Evolutionary conservation across 176 grass and related monocot species (phyloP).

Genomic region (Alloteropsis semialata): DNA sequence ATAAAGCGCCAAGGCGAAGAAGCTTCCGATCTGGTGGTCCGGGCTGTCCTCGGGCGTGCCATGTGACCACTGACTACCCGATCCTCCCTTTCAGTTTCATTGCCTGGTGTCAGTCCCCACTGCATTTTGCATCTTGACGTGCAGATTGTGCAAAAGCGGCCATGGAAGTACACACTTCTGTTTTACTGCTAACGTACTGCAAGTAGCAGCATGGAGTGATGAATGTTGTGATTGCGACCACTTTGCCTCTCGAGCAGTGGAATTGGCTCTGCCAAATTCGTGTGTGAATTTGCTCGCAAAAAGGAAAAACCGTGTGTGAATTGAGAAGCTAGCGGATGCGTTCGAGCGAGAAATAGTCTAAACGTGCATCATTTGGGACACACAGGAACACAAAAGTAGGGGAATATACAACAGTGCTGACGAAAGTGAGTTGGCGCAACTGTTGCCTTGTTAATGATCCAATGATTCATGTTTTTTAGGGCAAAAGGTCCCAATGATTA

Average conservation of each 20-base stretch:
- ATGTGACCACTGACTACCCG: conserved; percentile 1
- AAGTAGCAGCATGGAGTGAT: neutral
- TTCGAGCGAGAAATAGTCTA: neutral
- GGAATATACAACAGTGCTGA: neutral
- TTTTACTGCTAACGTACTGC: neutral
- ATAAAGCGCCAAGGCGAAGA: conserved; percentile 38
- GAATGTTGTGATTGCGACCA: neutral
- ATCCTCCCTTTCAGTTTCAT: neutral
- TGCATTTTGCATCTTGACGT: neutral
- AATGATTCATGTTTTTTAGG: neutral
- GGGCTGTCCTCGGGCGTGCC: conserved; percentile 5
- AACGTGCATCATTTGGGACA: neutral
- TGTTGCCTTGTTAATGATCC: neutral
- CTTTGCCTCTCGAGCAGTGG: neutral
- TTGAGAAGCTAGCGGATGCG: neutral
- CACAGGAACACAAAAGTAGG: neutral
- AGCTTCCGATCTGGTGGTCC: conserved; percentile 38
- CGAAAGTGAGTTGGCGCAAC: neutral
- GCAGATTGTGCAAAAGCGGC: neutral
- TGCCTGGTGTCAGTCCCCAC: neutral
- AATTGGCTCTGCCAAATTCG: neutral
- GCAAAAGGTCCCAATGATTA: conserved; percentile 5
- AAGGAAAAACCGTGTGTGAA: no score
- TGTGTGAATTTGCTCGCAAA: no score
- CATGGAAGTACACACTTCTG: neutral